These are phyloP conservation scores for Xylaria sp. DNA, from an alignment of 2,329 filamentous ascomycete species.

Conservation along the genomic window DNA sequence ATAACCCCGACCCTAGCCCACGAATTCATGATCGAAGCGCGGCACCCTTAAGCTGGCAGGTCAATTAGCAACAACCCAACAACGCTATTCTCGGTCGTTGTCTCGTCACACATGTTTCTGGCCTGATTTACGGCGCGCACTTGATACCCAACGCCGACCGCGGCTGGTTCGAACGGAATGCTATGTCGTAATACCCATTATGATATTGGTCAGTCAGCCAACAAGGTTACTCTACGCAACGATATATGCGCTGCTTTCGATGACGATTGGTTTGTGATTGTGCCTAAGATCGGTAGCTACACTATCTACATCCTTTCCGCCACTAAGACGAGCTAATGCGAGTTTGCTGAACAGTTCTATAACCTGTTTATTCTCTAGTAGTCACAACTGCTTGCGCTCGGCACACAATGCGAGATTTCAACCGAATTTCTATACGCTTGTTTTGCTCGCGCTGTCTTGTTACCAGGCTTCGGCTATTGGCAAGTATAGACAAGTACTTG, in stretches of 20 bases:
- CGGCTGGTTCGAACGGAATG: slow-evolving; percentile 3
- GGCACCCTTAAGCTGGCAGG: too few relatives aligned
- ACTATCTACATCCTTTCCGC: not conserved
- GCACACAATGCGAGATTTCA: not conserved
- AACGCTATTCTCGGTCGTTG: too few relatives aligned
- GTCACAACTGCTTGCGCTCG: not conserved
- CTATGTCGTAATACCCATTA: slow-evolving; percentile 1
- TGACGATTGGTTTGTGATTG: not conserved
- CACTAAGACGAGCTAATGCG: not conserved
- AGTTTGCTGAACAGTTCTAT: too few relatives aligned
- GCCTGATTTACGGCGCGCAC: not conserved
- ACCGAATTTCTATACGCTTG: slow-evolving; percentile 5
- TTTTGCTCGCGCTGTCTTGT: slow-evolving; percentile 1
- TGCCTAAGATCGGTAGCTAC: slow-evolving; percentile 4
- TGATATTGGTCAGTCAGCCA: not conserved
- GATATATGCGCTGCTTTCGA: slow-evolving; percentile 5
- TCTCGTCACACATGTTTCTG: slow-evolving; percentile 1
- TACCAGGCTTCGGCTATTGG: too few relatives aligned
- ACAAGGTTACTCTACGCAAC: slow-evolving; percentile 3
- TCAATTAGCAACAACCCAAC: too few relatives aligned
- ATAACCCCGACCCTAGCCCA: not conserved
- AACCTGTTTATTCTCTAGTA: too few relatives aligned
- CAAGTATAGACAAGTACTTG: too few relatives aligned
- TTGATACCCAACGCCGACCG: not conserved
- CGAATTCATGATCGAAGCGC: too few relatives aligned